These are phyloP conservation scores for Corchorus capsularis DNA, from an alignment of 345 rosid genomes.

Conservation along the genomic window DNA sequence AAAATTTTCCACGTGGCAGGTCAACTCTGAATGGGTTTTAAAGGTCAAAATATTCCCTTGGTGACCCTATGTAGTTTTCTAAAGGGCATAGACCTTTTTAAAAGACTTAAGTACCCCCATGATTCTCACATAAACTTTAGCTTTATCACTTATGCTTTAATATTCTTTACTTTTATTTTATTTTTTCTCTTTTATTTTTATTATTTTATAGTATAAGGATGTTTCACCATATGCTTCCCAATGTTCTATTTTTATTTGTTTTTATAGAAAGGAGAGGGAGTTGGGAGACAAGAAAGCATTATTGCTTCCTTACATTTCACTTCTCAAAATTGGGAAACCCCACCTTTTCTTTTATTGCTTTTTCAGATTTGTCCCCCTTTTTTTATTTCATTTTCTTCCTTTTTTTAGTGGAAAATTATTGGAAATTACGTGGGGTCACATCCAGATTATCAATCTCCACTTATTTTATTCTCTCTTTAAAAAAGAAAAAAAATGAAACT, in stretches of 20 bases:
- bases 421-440: not conserved
- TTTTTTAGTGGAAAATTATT: not conserved
- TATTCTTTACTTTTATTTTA: not conserved
- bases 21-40: not conserved
- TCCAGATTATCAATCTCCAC: not conserved
- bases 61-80: not conserved
- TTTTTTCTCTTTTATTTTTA: not conserved
- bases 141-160: not conserved
- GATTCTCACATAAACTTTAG: not conserved
- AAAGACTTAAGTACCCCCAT: not conserved
- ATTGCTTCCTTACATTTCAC: not conserved
- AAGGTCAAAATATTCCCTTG: not conserved
- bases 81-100: not conserved
- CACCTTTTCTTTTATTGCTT: not conserved
- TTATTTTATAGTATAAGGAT: not conserved
- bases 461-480: not conserved
- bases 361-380: not conserved
- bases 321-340: slow-evolving; percentile 1
- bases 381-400: no score
- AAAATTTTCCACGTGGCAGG: not conserved
- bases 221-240: not conserved
- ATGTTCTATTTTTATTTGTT: not conserved
- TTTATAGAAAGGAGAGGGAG: not conserved
- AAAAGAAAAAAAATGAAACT: no score
- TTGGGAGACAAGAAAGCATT: not conserved